Conservation (phyloP, 148 eudicot species). For the Simmondsia chinensis region DNA sequence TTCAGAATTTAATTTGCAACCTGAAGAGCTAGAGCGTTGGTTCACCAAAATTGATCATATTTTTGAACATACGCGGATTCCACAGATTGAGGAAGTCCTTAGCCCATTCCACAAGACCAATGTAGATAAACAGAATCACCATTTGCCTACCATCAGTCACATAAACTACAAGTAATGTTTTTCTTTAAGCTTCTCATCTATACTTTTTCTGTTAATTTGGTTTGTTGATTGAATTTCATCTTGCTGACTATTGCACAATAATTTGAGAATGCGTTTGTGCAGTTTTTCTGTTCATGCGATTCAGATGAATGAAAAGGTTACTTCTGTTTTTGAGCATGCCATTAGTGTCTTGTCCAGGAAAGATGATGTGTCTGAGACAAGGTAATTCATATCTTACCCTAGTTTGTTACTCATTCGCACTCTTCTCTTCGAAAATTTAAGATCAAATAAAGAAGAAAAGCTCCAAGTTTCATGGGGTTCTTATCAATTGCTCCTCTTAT, state of each 20-base stretch:
- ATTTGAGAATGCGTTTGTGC: conserved; percentile 17
- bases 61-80: conserved; percentile 79
- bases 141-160: conserved; percentile 77
- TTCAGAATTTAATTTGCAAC: conserved; percentile 66
- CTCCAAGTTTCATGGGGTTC: too few species aligned
- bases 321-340: conserved; percentile 79
- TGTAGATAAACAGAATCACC: conserved; percentile 52
- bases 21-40: conserved; percentile 95
- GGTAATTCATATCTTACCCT: conserved; percentile 25
- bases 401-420: not conserved
- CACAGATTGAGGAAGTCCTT: conserved; percentile 66
- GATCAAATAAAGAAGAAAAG: too few species aligned
- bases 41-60: conserved; percentile 94
- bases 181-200: conserved; percentile 1
- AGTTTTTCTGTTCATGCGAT: conserved; percentile 96
- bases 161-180: conserved; percentile 70
- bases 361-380: conserved; percentile 44
- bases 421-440: not conserved
- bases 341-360: conserved; percentile 68
- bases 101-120: conserved; percentile 73
- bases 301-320: conserved; percentile 82
- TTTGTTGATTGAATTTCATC: too few species aligned
- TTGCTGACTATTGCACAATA: conserved; percentile 1
- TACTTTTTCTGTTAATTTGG: too few species aligned
- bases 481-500: too few species aligned